Evolutionary conservation across 2,329 filamentous ascomycete species (phyloP), one percentile per base, ranked within the genome.

Genomic region (Colletotrichum sp.): DNA sequence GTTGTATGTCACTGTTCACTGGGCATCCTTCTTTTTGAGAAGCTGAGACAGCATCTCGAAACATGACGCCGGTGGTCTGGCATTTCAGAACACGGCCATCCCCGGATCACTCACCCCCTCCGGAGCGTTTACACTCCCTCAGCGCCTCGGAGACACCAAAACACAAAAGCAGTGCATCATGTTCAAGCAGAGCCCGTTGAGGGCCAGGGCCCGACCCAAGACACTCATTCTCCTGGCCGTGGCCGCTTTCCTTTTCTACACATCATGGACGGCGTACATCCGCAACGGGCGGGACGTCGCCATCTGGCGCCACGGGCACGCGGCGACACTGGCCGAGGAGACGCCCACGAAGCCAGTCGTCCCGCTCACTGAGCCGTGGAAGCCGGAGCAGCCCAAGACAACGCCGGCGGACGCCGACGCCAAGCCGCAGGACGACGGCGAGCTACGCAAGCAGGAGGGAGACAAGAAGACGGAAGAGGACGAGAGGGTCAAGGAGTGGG

Each of bases 211-310:
- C 61, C 83, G 87, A 75, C 85, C 87, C 70, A 86, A 84, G 79
- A 82, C 84, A 52, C 77, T 89, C 32, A 77, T 89, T 9, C 77
- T 88, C 48, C 80, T 88, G 30, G 81, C 81, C 36, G 72, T 88
- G 24, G 85, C 84, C 36, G 79, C 84, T 43, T 77, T 85, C 21
- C 82, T 84, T n/a, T 82, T 87, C 38, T 89, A 88, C 78, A 87
- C 58, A 76, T 88, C 24, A 83, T 87, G 71, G 85, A 83, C 75
- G 82, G 81, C 24, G 82, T 84, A 15, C 76, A 12, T 48, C 43
- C 43, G 43, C 43, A 48, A 48, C 43, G 43, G 43, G n/a, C 79
- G 15, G 78, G 81, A 10, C 80, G 78, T 24, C 79, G 84, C 55
- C 84, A 81, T 64, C 82, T 85, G 26, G 84, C 85, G 12, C 84